Evolutionary conservation across 2,329 filamentous ascomycete genomes (phyloP), one percentile per base, ranked within the genome.

Genomic region (Fusarium hainanense): DNA sequence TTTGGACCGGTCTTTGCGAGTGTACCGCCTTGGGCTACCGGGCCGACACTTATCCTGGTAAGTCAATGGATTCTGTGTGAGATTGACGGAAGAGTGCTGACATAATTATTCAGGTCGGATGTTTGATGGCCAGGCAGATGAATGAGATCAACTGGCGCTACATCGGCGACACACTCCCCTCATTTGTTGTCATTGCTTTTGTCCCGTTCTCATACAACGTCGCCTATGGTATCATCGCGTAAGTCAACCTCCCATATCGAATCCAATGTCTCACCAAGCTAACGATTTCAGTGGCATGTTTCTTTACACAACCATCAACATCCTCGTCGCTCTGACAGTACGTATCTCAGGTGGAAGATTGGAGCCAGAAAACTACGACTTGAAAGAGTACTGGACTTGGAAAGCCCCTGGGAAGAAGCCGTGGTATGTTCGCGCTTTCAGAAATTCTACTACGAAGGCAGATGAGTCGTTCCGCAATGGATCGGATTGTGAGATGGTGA

Each of bases 181-280:
- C 92, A 2, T 95, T 95, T 79, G 81, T 94, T 32, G 93, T 91
- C 20, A 90, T 95, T 59, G 88, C 89, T 58, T 82, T 93, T 62
- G 94, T 95, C 89, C 92, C 92, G 1, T 94, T 94, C 79, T 93
- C 91, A 2, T 95, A 94, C 81, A 92, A 88, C 37, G 94, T 95
- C 71, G 92, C 92, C 4, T 92, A 95, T 73, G 92, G 93, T 25
- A 84, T 95, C 9, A 94, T 95, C 69, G 91, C 87, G 62, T 68
- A 60, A 63, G 66, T 34, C 4, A 4, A 3, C 10, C 9, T 4
- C 6, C n/a, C n/a, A n/a, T n/a, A n/a, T n/a, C n/a, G n/a, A n/a
- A n/a, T n/a, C n/a, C n/a, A n/a, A n/a, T n/a, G n/a, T n/a, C n/a
- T 41, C 20, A 43, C 14, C 3, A 10, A 43, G 41, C 41, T 43